phyloP scores from a whole-genome alignment of 768 basidiomycete species.

The Tulasnella sp. region DNA sequence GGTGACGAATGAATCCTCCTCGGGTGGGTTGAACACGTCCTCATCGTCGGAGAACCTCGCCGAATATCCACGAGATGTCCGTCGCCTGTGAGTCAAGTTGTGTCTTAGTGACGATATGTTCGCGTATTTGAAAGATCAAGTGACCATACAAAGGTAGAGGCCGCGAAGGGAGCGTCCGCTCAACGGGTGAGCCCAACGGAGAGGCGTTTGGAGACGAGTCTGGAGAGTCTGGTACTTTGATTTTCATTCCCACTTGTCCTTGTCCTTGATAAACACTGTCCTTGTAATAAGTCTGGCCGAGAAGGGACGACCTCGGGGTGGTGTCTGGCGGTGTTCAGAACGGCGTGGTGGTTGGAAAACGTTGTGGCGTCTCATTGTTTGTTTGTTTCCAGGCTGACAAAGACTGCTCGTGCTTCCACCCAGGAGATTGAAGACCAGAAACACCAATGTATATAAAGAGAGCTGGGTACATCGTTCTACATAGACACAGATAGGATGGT shows the following conservation, averaged over 20 bases:
- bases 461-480: neutral
- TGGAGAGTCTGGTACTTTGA: slow-evolving; percentile 2
- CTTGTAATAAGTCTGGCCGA: neutral
- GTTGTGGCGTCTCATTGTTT: neutral
- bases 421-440: neutral
- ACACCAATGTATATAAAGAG: neutral
- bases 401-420: no score
- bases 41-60: neutral
- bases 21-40: neutral
- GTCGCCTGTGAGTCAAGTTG: neutral
- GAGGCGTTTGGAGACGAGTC: neutral
- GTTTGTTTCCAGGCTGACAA: neutral
- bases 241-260: neutral
- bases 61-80: neutral
- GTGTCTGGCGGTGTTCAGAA: neutral
- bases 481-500: neutral
- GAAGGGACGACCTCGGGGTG: neutral
- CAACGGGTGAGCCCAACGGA: neutral
- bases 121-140: neutral
- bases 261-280: neutral
- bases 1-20: neutral
- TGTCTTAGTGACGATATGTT: neutral
- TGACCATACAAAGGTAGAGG: neutral
- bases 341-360: neutral
- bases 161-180: neutral